phyloP scores from a whole-genome alignment of 805 yeast species.

The Saturnispora quitensis region DNA sequence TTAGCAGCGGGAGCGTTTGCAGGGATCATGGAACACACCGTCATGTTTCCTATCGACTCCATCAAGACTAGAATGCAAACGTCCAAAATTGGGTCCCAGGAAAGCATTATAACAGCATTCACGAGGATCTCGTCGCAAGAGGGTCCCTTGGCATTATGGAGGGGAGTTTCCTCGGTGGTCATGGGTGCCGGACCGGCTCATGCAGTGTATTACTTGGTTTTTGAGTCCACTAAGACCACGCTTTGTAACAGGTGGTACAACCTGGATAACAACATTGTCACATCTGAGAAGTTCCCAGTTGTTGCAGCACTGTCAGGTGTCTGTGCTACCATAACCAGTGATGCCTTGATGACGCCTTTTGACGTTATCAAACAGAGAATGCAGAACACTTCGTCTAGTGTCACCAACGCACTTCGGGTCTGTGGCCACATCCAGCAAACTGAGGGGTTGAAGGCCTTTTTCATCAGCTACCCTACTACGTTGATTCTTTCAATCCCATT shows the following conservation, averaged over 20 bases:
- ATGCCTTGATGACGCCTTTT: conserved; percentile 95
- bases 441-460: conserved; percentile 77
- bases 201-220: conserved; percentile 92
- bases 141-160: conserved; percentile 84
- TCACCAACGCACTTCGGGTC: conserved; percentile 15
- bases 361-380: conserved; percentile 93
- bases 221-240: conserved; percentile 66
- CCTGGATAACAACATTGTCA: conserved; percentile 33
- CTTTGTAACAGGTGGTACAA: conserved; percentile 31
- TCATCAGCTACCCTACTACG: conserved; percentile 90
- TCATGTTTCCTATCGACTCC: conserved; percentile 96
- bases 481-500: conserved; percentile 87
- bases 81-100: conserved; percentile 20
- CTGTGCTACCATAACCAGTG: conserved; percentile 85
- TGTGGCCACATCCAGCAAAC: conserved; percentile 40
- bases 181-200: conserved; percentile 99
- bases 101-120: conserved; percentile 55
- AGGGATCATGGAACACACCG: conserved; percentile 98
- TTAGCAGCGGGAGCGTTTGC: conserved; percentile 94
- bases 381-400: conserved; percentile 40
- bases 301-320: conserved; percentile 86
- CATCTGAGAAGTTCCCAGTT: conserved; percentile 65
- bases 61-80: conserved; percentile 93
- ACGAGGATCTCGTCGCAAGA: conserved; percentile 74
- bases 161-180: conserved; percentile 86